Conservation (phyloP, 345 rosid genomes). For the Eucalyptus sp. region DNA sequence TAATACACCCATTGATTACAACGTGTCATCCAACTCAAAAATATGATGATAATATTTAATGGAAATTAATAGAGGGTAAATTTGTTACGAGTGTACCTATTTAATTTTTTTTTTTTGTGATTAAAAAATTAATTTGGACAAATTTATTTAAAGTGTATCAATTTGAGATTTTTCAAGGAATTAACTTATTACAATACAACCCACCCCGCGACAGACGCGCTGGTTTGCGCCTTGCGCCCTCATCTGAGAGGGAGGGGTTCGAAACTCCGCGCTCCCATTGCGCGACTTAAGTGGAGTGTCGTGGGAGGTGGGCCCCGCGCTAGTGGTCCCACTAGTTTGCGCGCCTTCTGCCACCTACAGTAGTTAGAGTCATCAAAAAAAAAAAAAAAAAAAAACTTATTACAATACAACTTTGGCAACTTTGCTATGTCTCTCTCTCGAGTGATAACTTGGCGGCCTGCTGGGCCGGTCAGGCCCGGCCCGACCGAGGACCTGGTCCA, state of each 20-base stretch:
- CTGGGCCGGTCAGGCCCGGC: not conserved
- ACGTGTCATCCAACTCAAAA: rapidly evolving
- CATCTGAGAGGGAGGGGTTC: too few relatives aligned
- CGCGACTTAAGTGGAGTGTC: too few relatives aligned
- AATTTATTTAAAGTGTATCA: rapidly evolving
- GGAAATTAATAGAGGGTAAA: rapidly evolving
- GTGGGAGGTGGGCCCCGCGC: too few relatives aligned
- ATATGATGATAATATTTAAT: rapidly evolving
- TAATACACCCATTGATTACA: rapidly evolving
- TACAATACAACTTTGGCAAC: not conserved
- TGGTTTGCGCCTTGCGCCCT: too few relatives aligned
- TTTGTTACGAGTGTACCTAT: rapidly evolving
- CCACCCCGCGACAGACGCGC: too few relatives aligned
- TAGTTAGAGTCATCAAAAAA: too few relatives aligned
- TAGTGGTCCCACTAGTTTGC: too few relatives aligned
- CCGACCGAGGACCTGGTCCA: not conserved
- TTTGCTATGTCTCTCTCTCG: not conserved
- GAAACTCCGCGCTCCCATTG: too few relatives aligned
- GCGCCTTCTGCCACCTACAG: too few relatives aligned
- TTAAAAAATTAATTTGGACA: rapidly evolving
- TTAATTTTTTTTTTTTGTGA: too few relatives aligned
- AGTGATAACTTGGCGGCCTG: not conserved
- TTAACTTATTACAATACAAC: not conserved
- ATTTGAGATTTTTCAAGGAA: rapidly evolving
- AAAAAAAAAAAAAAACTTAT: too few relatives aligned